Evolutionary conservation across 192 early-diverging fungal species (phyloP).

Genomic region (Coemansia sp.): DNA sequence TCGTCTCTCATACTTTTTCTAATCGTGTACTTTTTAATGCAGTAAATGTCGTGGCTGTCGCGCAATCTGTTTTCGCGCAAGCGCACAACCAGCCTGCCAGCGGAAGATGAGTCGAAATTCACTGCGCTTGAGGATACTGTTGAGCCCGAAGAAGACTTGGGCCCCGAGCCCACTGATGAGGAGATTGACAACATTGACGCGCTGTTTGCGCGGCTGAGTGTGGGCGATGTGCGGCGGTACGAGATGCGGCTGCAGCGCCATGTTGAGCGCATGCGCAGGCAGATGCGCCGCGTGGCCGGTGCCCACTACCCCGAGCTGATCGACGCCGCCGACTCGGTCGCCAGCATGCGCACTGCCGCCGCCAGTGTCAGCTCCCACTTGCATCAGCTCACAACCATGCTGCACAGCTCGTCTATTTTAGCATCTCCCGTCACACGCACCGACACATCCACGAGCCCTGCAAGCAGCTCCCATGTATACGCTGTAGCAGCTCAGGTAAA

Average conservation of each 20-base stretch:
- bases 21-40: neutral
- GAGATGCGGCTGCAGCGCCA: conserved; percentile 29
- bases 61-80: conserved; percentile 11
- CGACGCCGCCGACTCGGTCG: conserved; percentile 41
- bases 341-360: conserved; percentile 35
- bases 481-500: conserved; percentile 49
- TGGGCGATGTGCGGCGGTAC: conserved; percentile 38
- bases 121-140: neutral
- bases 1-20: neutral
- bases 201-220: conserved; percentile 33
- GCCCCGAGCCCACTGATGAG: conserved; percentile 4
- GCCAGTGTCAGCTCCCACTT: conserved; percentile 24
- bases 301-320: conserved; percentile 48
- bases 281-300: conserved; percentile 35
- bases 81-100: conserved; percentile 7
- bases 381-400: conserved; percentile 13
- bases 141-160: conserved; percentile 4
- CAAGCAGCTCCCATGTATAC: conserved; percentile 15
- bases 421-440: no score
- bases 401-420: neutral
- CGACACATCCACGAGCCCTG: neutral
- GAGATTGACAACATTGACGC: conserved; percentile 15
- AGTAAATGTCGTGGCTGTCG: conserved; percentile 6
- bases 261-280: conserved; percentile 23
- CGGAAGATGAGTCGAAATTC: conserved; percentile 13